phyloP scores from a whole-genome alignment of 805 yeast genomes.

The Barnettozyma populi region DNA sequence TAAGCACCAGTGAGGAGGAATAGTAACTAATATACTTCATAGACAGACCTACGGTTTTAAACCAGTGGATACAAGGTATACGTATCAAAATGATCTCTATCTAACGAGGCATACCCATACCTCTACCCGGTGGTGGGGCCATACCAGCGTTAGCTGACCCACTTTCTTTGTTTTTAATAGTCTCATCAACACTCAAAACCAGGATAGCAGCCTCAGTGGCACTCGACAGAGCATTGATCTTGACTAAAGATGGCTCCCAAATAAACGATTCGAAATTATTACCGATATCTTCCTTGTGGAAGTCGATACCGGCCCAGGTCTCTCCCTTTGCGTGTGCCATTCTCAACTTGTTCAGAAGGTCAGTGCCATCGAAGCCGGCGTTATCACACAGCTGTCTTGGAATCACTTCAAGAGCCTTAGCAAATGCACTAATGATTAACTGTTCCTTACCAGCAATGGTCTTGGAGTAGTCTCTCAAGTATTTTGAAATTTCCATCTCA shows the following conservation, averaged over 20 bases:
- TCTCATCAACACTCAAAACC: conserved; percentile 93
- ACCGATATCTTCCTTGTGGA: conserved; percentile 74
- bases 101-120: conserved; percentile 59
- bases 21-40: conserved; percentile 1
- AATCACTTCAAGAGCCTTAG: conserved; percentile 89
- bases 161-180: conserved; percentile 69
- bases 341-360: conserved; percentile 81
- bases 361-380: conserved; percentile 99
- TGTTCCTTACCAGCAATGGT: conserved; percentile 95
- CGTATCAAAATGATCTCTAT: neutral
- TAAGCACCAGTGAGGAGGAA: conserved; percentile 25
- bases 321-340: conserved; percentile 94
- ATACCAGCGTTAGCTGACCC: conserved; percentile 45
- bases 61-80: too few species aligned
- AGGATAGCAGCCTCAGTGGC: conserved; percentile 97
- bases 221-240: conserved; percentile 86
- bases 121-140: conserved; percentile 55
- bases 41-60: neutral
- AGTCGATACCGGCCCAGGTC: conserved; percentile 88
- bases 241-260: conserved; percentile 97
- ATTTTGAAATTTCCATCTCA: conserved; percentile 92
- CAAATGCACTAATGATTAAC: conserved; percentile 84
- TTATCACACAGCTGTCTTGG: conserved; percentile 98
- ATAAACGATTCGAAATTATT: conserved; percentile 82
- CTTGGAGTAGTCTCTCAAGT: conserved; percentile 80